phyloP scores from a whole-genome alignment of 257 asterid genomes.

The Lithospermum erythrorhizon region DNA sequence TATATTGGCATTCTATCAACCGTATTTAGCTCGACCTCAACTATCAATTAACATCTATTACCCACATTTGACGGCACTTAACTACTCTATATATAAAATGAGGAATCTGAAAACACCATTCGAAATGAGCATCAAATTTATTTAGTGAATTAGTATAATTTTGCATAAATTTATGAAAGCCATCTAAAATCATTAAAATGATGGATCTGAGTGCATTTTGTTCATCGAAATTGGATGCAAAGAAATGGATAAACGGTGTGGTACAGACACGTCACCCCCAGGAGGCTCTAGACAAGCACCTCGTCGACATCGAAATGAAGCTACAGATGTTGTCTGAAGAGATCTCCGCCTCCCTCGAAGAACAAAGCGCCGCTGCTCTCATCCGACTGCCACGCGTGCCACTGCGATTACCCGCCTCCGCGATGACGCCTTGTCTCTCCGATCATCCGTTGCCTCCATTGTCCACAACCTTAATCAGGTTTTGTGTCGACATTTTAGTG shows the following conservation, averaged over 20 bases:
- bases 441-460: conserved; percentile 76
- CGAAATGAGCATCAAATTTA: no score
- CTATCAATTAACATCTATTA: no score
- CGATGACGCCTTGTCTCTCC: conserved; percentile 78
- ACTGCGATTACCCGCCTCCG: conserved; percentile 86
- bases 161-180: no score
- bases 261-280: conserved; percentile 77
- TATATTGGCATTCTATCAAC: no score
- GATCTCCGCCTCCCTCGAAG: conserved; percentile 91
- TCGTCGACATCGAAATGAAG: conserved; percentile 98
- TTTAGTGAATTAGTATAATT: no score
- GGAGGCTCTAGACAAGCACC: conserved; percentile 84
- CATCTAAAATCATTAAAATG: no score
- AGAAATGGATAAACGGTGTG: conserved; percentile 86
- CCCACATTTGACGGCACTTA: no score
- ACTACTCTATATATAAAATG: no score
- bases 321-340: conserved; percentile 94
- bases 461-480: conserved; percentile 77
- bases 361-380: conserved; percentile 83
- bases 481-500: no score
- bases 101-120: no score
- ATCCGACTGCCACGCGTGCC: conserved; percentile 97
- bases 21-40: no score
- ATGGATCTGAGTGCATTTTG: conserved; percentile 81
- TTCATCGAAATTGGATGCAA: conserved; percentile 91